Evolutionary conservation across 164 flowering plant genomes (phyloP).

Genomic region (grape (Vitis vinifera)): ASM3070453v1 NC_081815.1:16059001-16059500

Average conservation of each 20-base stretch:
- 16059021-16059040: background rate
- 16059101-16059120: constrained; percentile 26
- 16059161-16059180: constrained; percentile 22
- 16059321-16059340: background rate
- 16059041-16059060: background rate
- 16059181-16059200: constrained; percentile 18
- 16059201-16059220: constrained; percentile 12
- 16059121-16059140: background rate
- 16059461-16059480: too few species aligned
- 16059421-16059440: background rate
- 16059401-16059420: constrained; percentile 68
- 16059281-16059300: constrained; percentile 33
- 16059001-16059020: background rate
- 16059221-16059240: constrained; percentile 14
- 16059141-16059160: background rate
- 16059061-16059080: constrained; percentile 20
- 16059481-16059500: too few species aligned
- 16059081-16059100: constrained; percentile 28
- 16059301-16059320: background rate
- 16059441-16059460: background rate
- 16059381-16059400: constrained; percentile 93
- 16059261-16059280: constrained; percentile 26
- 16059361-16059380: constrained; percentile 43
- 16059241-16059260: constrained; percentile 53
- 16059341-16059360: background rate